Percentiles rank a stretch among this genome's conserved stretches.
phyloP scores from a whole-genome alignment of 768 basidiomycete genomes.

The Naganishia vaughanmartiniae region DNA sequence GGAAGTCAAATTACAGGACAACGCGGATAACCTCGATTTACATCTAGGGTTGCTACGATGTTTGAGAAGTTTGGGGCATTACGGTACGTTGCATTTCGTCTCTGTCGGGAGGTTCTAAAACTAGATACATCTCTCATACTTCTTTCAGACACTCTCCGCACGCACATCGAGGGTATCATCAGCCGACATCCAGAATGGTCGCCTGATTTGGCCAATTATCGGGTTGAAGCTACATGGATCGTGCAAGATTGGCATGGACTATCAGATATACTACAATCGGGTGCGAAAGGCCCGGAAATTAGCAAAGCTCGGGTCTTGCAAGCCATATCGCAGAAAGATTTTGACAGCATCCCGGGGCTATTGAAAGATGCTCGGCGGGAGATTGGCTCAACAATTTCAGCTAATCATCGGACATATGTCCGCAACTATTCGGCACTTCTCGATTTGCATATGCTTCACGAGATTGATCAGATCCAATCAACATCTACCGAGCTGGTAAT shows the following conservation, averaged over 20 bases:
- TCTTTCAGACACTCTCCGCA: constrained; percentile 80
- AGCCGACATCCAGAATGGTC: constrained; percentile 81
- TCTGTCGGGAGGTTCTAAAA: neutral
- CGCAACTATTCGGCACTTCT: constrained; percentile 82
- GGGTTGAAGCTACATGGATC: constrained; percentile 93
- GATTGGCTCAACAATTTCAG: constrained; percentile 75
- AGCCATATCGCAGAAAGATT: constrained; percentile 66
- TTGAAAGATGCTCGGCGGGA: constrained; percentile 60
- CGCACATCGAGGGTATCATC: constrained; percentile 87
- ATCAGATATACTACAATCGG: constrained; percentile 57
- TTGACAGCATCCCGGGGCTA: constrained; percentile 56
- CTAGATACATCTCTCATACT: neutral
- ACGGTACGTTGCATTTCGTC: constrained; percentile 62
- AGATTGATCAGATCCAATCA: constrained; percentile 63
- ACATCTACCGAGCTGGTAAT: constrained; percentile 6
- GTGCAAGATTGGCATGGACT: constrained; percentile 90
- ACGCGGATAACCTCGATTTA: constrained; percentile 80
- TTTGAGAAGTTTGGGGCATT: constrained; percentile 90
- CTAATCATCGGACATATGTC: constrained; percentile 76
- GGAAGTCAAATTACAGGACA: constrained; percentile 89
- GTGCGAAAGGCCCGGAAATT: constrained; percentile 58
- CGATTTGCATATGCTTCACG: constrained; percentile 79
- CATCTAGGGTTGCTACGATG: constrained; percentile 88
- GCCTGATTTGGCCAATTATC: constrained; percentile 70
- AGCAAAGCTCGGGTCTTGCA: constrained; percentile 76